These are phyloP conservation scores for Russula brevipes DNA, from an alignment of 768 basidiomycete genomes.

Conservation along the genomic window DNA sequence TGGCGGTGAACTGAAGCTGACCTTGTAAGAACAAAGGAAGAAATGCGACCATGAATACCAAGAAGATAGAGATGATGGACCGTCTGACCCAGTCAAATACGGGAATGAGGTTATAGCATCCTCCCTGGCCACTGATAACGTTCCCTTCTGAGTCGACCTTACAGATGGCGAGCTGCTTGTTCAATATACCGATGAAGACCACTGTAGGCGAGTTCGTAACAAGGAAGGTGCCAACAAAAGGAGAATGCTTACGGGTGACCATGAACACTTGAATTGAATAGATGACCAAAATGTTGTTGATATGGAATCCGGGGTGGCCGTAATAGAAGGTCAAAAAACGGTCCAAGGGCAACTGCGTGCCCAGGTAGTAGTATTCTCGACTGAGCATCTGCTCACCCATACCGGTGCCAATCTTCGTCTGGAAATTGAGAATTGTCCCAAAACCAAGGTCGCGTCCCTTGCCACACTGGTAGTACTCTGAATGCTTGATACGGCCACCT, in stretches of 20 bases:
- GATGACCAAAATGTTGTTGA: constrained; percentile 99
- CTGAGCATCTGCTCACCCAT: constrained; percentile 99
- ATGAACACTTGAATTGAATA: constrained; percentile 98
- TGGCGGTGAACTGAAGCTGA: constrained; percentile 33
- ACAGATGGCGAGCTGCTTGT: constrained; percentile 89
- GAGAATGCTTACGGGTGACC: constrained; percentile 67
- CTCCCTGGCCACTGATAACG: constrained; percentile 76
- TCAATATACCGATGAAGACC: constrained; percentile 92
- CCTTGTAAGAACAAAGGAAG: constrained; percentile 95
- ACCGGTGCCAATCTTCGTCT: constrained; percentile 99
- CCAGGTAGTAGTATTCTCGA: constrained; percentile 98
- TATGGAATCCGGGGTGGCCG: constrained; percentile 98
- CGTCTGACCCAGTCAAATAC: constrained; percentile 98
- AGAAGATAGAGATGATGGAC: constrained; percentile 94
- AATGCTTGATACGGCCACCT: constrained; percentile 98
- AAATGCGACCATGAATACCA: constrained; percentile 98
- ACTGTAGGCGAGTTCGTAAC: constrained; percentile 41
- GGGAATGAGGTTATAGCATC: constrained; percentile 93
- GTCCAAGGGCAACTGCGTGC: constrained; percentile 96
- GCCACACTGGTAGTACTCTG: constrained; percentile 99
- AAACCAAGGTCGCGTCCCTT: constrained; percentile 99
- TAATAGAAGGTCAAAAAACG: constrained; percentile 99
- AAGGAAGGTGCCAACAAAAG: not conserved
- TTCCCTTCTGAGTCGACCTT: constrained; percentile 76
- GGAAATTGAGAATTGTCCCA: constrained; percentile 98